A percentile compares a stretch with the other conserved stretches of the same genome.
Conservation (phyloP, 345 rosid genomes). For the Raphanus sativus region DNA sequence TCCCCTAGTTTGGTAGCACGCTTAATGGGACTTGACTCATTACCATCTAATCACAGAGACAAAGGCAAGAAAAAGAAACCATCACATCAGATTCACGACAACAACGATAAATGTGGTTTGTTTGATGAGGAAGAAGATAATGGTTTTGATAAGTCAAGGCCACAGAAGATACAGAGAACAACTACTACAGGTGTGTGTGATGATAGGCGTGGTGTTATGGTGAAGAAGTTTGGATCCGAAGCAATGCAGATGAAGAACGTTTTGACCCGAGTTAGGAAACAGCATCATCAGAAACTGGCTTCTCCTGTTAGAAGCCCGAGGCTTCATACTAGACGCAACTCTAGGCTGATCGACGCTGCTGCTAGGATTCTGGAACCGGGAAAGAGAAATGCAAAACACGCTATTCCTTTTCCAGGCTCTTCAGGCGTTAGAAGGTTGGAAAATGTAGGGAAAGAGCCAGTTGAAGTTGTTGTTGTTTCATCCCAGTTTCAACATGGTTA, state of each 20-base stretch:
- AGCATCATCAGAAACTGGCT: constrained; percentile 60
- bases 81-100: constrained; percentile 30
- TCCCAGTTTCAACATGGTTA: constrained; percentile 37
- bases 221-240: constrained; percentile 76
- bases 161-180: constrained; percentile 86
- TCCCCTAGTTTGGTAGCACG: constrained; percentile 85
- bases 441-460: constrained; percentile 34
- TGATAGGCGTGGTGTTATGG: constrained; percentile 47
- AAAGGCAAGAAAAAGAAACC: constrained; percentile 56
- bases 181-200: constrained; percentile 48
- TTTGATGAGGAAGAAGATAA: constrained; percentile 10
- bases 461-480: constrained; percentile 30
- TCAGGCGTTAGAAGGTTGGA: constrained; percentile 21
- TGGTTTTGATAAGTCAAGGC: constrained; percentile 42
- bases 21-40: constrained; percentile 94
- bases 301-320: constrained; percentile 69
- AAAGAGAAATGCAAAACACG: constrained; percentile 54
- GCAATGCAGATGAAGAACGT: constrained; percentile 77
- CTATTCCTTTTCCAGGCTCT: constrained; percentile 51
- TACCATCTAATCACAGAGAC: constrained; percentile 61
- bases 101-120: constrained; percentile 8
- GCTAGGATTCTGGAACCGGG: constrained; percentile 88
- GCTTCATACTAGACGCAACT: constrained; percentile 49
- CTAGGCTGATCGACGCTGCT: constrained; percentile 85
- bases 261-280: constrained; percentile 61